These are phyloP conservation scores for Aurantiochytrium sp. DNA, from an alignment of 108 stramenopile genomes.

Conservation along the genomic window DNA sequence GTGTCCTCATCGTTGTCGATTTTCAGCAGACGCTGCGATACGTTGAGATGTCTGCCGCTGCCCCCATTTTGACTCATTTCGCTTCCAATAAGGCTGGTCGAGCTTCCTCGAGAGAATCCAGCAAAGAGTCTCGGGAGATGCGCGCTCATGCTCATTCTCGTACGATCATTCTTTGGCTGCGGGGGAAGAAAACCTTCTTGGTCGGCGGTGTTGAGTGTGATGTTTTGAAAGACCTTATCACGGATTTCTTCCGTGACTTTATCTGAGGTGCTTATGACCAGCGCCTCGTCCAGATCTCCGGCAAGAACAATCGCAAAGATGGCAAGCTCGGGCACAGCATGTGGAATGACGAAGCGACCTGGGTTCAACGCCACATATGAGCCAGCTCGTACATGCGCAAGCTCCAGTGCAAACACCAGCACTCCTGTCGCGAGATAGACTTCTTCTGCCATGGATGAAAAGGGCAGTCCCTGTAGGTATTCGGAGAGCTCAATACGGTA, in stretches of 20 bases:
- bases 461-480: background rate
- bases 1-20: no score
- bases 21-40: no score
- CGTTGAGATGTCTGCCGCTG: no score
- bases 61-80: no score
- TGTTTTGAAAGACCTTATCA: background rate
- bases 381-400: background rate
- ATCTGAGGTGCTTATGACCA: background rate
- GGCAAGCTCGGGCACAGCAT: background rate
- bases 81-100: no score
- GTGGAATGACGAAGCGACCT: background rate
- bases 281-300: background rate
- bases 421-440: background rate
- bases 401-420: conserved; percentile 10
- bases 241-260: background rate
- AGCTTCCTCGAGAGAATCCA: no score
- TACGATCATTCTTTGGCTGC: no score
- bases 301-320: conserved; percentile 9
- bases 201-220: background rate
- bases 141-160: no score
- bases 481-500: background rate
- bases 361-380: background rate
- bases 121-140: no score
- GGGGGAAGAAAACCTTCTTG: no score
- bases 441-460: background rate